Evolutionary conservation across 257 asterid genomes (phyloP).

Genomic region (Handroanthus guayacan): DNA sequence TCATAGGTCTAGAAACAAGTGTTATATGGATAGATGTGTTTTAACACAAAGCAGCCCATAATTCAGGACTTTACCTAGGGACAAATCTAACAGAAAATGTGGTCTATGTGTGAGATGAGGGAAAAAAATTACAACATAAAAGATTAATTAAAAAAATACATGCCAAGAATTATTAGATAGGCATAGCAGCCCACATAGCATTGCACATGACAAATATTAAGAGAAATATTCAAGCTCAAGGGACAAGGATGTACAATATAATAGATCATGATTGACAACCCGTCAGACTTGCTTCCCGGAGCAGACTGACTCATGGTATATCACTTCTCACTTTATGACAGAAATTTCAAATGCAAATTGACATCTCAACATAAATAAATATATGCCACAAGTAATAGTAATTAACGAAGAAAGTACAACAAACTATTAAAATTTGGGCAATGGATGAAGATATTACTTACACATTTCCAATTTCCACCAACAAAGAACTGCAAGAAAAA

Average conservation of each 20-base stretch:
- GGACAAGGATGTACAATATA: neutral
- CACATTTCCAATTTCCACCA: conserved; percentile 99
- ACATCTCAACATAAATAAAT: neutral
- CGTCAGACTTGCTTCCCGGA: neutral
- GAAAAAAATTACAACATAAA: neutral
- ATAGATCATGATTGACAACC: neutral
- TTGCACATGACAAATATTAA: conserved; percentile 12
- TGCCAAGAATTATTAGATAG: neutral
- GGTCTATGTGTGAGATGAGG: neutral
- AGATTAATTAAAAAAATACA: neutral
- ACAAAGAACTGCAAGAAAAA: conserved; percentile 90
- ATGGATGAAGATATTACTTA: conserved; percentile 54
- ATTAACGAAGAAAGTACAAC: conserved; percentile 6
- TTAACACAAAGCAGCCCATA: neutral
- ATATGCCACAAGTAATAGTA: conserved; percentile 5
- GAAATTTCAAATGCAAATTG: neutral
- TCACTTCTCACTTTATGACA: neutral
- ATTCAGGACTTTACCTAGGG: conserved; percentile 25
- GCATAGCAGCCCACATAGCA: neutral
- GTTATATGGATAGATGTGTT: conserved; percentile 19
- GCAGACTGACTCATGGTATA: conserved; percentile 19
- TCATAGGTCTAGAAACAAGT: neutral
- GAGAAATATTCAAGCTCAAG: neutral
- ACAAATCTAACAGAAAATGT: conserved; percentile 13
- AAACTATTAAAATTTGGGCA: conserved; percentile 2